Base-by-base conservation (phyloP, 2,329 filamentous ascomycete species). In the Colletotrichum coccodes region DNA sequence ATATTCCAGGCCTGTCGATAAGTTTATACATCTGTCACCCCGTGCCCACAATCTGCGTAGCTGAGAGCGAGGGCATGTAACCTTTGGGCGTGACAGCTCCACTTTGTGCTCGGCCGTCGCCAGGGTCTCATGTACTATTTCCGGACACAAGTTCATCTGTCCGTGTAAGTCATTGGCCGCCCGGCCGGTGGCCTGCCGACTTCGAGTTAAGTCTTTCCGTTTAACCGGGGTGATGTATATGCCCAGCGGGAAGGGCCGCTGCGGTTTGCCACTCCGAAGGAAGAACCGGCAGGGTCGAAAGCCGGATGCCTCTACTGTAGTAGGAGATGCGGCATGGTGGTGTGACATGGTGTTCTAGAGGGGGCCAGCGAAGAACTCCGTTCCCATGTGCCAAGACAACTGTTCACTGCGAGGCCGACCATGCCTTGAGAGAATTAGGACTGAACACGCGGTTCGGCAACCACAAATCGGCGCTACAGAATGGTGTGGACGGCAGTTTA, bases 241-340 rank as follows among this genome's bases (percentile, higher is more conserved):
- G 42, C 46, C n/a, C 21, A 23, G 64, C 52, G 64, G 64, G 60
- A 68, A 36, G 64, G 16, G 42, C 64, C 64, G 64, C 52, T 44
- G 23, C 60, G 44, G 36, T 44, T 64, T 47, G 28, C 64, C 42
- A 58, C 64, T 50, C 52, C 52, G 52, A 64, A 16, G 40, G 11
- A 32, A n/a, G 23, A 34, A 12, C 62, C 54, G 62, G 36, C 30
- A 46, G 21, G 18, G 16, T 14, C 47, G 26, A 57, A 65, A 53
- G 28, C 23, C 11, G 60, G 40, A 44, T 23, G 46, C 11, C 18
- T 62, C 21, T 32, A 21, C 42, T 50, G 23, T 16, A 6, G 16
- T 44, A 52, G 44, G 16, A 49, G 40, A n/a, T 23, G 52, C 44
- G 16, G 18, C 21, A 52, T 23, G 60, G 42, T 49, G 57, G 21